Percentiles rank a stretch among this genome's conserved stretches.
Conservation (phyloP, 2,329 filamentous ascomycete species). For the Neophaeococcomyces mojaviensis region DNA sequence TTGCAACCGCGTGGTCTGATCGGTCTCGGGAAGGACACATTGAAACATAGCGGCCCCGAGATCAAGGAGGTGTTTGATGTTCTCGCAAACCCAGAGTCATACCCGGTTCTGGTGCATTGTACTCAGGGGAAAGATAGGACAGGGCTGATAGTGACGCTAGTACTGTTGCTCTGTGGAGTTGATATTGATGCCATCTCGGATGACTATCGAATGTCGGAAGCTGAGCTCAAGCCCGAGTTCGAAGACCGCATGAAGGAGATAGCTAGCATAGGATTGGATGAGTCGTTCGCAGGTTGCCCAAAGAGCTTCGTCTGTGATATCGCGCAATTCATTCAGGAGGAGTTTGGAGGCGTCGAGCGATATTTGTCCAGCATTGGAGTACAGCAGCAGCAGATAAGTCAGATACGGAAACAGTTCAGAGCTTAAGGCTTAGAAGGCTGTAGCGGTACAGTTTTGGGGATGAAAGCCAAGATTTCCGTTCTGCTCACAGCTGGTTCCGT, state of each 20-base stretch:
- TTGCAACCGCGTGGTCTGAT: conserved; percentile 66
- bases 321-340: conserved; percentile 48
- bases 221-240: conserved; percentile 54
- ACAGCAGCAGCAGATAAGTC: conserved; percentile 35
- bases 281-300: conserved; percentile 64
- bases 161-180: conserved; percentile 54
- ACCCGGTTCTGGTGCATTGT: conserved; percentile 70
- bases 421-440: neutral
- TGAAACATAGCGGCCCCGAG: conserved; percentile 57
- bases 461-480: no score
- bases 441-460: no score
- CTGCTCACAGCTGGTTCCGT: no score
- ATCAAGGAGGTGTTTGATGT: conserved; percentile 64
- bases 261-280: conserved; percentile 59
- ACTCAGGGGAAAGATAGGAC: conserved; percentile 85
- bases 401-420: conserved; percentile 3
- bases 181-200: conserved; percentile 50
- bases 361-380: conserved; percentile 63
- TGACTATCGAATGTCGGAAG: conserved; percentile 64
- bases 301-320: conserved; percentile 56
- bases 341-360: conserved; percentile 57
- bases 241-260: conserved; percentile 62
- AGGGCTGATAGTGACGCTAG: conserved; percentile 61
- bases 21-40: conserved; percentile 61
- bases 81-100: conserved; percentile 47